Evolutionary conservation across 2,329 filamentous ascomycete genomes (phyloP), one percentile per base, ranked within the genome.

Genomic region (Penicillium polonicum): DNA sequence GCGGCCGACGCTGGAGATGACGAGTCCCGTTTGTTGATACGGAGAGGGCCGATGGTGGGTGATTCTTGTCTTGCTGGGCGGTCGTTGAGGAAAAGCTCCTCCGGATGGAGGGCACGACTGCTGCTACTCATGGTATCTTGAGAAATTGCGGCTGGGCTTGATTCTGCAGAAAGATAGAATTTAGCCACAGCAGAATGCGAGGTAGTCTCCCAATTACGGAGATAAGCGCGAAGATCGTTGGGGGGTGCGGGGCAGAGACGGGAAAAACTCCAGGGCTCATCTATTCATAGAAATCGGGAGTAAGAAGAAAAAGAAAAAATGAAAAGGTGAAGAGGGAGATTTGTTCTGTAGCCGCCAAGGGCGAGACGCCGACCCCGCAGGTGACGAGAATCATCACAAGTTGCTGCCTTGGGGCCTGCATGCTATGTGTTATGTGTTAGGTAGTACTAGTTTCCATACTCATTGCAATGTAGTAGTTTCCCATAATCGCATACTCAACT

Each of bases 21-120:
- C 57, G 87, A 89, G 67, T 86, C 84, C 56, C 88, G 86, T 75
- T 95, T 95, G 79, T 88, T 88, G 73, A 96, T 95, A 70, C 91
- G 86, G 76, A 96, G 77, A 59, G 92, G 92, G 68, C 90, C 90
- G 66, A 96, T 84, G 19, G 89, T 90, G 57, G 91, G 90, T 68
- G 90, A 50, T 45, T 76, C 74, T 55, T 75, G 77, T 31, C 52
- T 55, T 27, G 56, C 46, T 15, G 65, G 70, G n/a, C 75, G 75
- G 59, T 53, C 33, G 15, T 71, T 76, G 60, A 81, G 75, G 63
- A 95, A 83, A 78, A 95, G 93, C 79, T 95, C 88, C 82, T 93
- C 91, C 76, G 91, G 88, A 27, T 88, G 85, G 65, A 88, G 80
- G 68, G 88, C 88, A 67, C 77, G 80, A 55, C 63, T 70, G 42